Evolutionary conservation across 2,329 filamentous ascomycete species (phyloP).

Genomic region (Diaporthe humulicola): DNA sequence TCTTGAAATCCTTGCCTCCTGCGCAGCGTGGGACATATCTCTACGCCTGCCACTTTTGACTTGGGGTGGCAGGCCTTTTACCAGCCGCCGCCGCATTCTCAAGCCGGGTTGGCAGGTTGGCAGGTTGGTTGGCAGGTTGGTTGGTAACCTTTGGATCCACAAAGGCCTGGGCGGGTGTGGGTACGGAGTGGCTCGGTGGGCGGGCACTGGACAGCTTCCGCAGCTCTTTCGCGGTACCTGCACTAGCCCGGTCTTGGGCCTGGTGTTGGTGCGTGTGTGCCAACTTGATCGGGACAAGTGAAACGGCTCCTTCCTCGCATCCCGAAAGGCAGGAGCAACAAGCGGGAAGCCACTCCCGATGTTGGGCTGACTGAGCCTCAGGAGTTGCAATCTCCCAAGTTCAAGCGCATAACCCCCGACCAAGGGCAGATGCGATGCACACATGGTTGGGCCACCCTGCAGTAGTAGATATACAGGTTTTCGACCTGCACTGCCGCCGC

Average conservation of each 20-base stretch:
- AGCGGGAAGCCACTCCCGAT: conserved; percentile 34
- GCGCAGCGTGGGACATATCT: background rate
- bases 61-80: background rate
- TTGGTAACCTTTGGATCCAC: background rate
- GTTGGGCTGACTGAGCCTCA: conserved; percentile 21
- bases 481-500: conserved; percentile 21
- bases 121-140: too few relatives aligned
- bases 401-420: background rate
- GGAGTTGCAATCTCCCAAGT: conserved; percentile 14
- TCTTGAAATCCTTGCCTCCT: background rate
- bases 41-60: background rate
- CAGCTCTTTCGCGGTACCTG: conserved; percentile 9
- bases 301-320: conserved; percentile 30
- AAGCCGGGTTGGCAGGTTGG: conserved; percentile 17
- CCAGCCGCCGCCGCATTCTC: conserved; percentile 19
- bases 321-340: conserved; percentile 28
- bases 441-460: background rate
- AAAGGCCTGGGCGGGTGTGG: conserved; percentile 6
- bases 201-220: conserved; percentile 12
- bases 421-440: background rate
- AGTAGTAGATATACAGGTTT: conserved; percentile 20
- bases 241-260: conserved; percentile 17
- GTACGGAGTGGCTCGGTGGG: background rate
- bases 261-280: background rate
- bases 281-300: conserved; percentile 25